These are phyloP conservation scores for Penstemon barbatus DNA, from an alignment of 257 asterid species.

Conservation along the genomic window DNA sequence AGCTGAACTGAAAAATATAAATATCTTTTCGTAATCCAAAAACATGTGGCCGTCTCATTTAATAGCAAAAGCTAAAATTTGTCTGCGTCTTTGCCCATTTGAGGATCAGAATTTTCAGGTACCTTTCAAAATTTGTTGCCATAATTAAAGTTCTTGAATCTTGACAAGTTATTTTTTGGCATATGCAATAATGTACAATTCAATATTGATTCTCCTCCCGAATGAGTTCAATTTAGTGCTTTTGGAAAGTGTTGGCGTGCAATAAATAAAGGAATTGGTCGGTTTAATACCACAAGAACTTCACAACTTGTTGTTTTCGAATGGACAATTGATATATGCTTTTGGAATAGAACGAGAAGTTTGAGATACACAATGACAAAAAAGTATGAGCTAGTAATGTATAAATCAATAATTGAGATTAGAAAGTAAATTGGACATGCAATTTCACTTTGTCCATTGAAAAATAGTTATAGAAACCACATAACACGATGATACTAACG, in stretches of 20 bases:
- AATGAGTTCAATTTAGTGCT: constrained; percentile 29
- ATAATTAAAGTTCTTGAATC: constrained; percentile 13
- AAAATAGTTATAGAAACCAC: no score
- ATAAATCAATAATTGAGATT: neutral
- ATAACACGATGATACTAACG: no score
- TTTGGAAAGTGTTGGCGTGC: constrained; percentile 8
- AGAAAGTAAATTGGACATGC: no score
- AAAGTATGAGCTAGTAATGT: neutral
- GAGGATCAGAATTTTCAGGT: constrained; percentile 24
- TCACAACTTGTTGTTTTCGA: neutral
- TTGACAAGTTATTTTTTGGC: constrained; percentile 30
- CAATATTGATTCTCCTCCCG: constrained; percentile 7
- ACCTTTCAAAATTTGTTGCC: neutral
- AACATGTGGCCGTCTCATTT: constrained; percentile 9
- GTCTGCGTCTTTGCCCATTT: constrained; percentile 2
- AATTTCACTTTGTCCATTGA: no score
- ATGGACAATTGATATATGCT: neutral
- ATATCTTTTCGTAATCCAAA: neutral
- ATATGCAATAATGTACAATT: neutral
- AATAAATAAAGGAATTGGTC: constrained; percentile 6
- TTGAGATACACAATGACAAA: neutral
- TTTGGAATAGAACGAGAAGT: no score
- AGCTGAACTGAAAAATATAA: neutral
- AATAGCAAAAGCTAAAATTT: constrained; percentile 20
- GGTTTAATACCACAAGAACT: constrained; percentile 4